Evolutionary conservation across 163 green algal genomes (phyloP), one percentile per base, ranked within the genome.

Genomic region (Scenedesmus sp.): DNA sequence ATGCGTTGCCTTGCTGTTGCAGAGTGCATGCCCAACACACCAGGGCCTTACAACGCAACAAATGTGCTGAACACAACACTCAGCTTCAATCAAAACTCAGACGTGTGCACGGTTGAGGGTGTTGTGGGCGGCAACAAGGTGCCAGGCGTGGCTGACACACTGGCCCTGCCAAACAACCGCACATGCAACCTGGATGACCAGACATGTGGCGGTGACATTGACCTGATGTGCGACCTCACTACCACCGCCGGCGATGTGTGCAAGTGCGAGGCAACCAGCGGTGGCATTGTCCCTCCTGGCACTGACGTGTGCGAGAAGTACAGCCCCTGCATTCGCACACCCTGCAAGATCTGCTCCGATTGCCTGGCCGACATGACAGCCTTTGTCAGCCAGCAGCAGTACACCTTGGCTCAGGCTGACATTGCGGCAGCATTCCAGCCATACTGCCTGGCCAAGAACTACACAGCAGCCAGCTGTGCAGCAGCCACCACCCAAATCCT

Each of bases 321-420:
- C 64, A 82, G 66, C 26, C 23, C 34, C 26, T 90, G 85, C 46
- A 9, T 82, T 1, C 62, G 85, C 26, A 90, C 85, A 0, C 85
- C 85, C 34, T 90, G 85, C 85, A 82, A 82, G 64, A 54, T 90
- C 46, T 90, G 85, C 85, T 82, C 85, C 52, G 85, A 90, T 34
- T 90, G 85, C 85, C 52, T 90, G 85, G 73, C 85, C 8, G 62
- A 90, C 16, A 82, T 82, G 64, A 23, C 66, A 64, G 46, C 66
- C 3, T 90, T 90, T 54, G 52, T 26, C 15, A 18, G 6, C 60
- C 46, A n/a, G 62, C 64, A 90, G 85, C 66, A 64, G 34, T 90
- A 90, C 85, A 67, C 66, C 20, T 34, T 83, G 13, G 52, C 73
- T 16, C 70, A 62, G 26, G 64, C 62, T 4, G 20, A 74, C 4